Percentiles rank a stretch among this genome's conserved stretches.
Conservation (phyloP, 2,329 filamentous ascomycete species). For the Byssothecium circinans region DNA sequence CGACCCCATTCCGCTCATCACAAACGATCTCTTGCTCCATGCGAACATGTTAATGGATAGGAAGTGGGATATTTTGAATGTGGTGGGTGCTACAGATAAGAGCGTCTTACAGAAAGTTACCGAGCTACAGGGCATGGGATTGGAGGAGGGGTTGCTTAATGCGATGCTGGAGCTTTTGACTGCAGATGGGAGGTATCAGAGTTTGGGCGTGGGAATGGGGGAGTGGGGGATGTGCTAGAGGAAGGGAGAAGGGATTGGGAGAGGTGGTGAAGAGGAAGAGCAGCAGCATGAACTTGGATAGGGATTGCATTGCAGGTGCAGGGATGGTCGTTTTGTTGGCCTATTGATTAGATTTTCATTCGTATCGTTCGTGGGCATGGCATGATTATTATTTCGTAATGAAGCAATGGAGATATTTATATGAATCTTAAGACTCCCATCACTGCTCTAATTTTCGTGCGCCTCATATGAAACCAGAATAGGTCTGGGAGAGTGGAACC, state of each 20-base stretch:
- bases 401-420: no score
- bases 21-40: conserved; percentile 29
- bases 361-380: no score
- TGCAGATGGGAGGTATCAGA: conserved; percentile 36
- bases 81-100: conserved; percentile 27
- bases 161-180: conserved; percentile 39
- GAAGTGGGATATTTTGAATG: conserved; percentile 39
- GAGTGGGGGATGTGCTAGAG: conserved; percentile 3
- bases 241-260: no score
- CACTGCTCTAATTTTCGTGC: no score
- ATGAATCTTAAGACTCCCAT: no score
- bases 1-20: conserved; percentile 33
- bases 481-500: no score
- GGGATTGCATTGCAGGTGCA: not conserved
- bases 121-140: conserved; percentile 29
- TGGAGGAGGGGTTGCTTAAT: conserved; percentile 33
- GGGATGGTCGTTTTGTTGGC: no score
- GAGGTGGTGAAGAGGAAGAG: not conserved
- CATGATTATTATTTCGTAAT: no score
- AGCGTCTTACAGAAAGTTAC: conserved; percentile 33
- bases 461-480: no score
- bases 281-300: not conserved
- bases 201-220: not conserved
- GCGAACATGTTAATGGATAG: conserved; percentile 32
- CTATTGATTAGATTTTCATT: no score